Conservation (phyloP, 495 filamentous ascomycete species). For the Umbilicaria muhlenbergii region DNA sequence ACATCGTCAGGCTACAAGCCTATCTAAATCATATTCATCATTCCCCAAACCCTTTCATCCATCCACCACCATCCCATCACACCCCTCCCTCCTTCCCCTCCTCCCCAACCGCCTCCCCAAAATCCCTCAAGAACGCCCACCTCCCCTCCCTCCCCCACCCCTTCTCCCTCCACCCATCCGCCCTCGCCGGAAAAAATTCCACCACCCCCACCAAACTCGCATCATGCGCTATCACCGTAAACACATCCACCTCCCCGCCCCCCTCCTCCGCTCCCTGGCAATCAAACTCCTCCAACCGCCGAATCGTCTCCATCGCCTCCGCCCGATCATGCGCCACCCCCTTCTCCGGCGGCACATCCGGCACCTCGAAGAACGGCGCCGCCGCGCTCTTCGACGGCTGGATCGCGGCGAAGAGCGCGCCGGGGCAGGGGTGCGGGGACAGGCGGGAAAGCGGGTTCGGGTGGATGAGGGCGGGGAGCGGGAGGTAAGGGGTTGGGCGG, state of each 20-base stretch:
- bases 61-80: neutral
- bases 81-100: no score
- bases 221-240: slow-evolving; percentile 16
- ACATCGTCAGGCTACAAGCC: no score
- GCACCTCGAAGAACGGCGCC: slow-evolving; percentile 14
- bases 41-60: slow-evolving; percentile 4
- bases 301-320: slow-evolving; percentile 22
- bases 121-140: neutral
- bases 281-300: slow-evolving; percentile 18
- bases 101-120: neutral
- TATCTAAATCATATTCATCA: no score
- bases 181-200: slow-evolving; percentile 25
- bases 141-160: neutral
- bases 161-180: slow-evolving; percentile 3
- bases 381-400: slow-evolving; percentile 42
- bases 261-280: slow-evolving; percentile 20
- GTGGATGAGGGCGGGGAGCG: neutral
- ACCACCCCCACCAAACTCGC: slow-evolving; percentile 5
- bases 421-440: neutral
- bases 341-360: slow-evolving; percentile 44
- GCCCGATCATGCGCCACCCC: slow-evolving; percentile 29
- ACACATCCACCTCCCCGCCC: slow-evolving; percentile 20
- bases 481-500: neutral
- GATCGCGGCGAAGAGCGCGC: slow-evolving; percentile 37
- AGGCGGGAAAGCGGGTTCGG: neutral